Percentiles rank a stretch among this genome's conserved stretches.
Conservation (phyloP, 352 stramenopile species). For the Pythium dissotocum region DNA sequence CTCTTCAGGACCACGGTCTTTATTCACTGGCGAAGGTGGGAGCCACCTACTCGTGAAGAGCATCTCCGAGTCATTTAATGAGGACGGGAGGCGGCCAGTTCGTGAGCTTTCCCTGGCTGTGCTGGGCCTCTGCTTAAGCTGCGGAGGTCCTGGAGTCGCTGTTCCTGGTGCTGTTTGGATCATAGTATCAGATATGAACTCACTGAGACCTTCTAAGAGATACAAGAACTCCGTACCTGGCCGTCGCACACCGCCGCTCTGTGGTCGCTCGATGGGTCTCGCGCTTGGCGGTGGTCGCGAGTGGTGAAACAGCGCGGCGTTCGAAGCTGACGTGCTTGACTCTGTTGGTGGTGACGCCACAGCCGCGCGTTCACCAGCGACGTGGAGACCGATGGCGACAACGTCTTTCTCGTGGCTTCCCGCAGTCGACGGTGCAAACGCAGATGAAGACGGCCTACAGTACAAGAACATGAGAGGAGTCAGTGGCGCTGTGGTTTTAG, state of each 20-base stretch:
- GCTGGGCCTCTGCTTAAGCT: constrained; percentile 44
- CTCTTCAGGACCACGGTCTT: constrained; percentile 4
- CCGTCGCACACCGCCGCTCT: constrained; percentile 51
- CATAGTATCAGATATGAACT: neutral
- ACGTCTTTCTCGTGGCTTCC: constrained; percentile 7
- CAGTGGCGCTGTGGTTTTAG: neutral
- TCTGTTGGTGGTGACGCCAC: neutral
- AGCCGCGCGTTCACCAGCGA: neutral
- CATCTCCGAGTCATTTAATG: neutral
- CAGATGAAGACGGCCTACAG: neutral
- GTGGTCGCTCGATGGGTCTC: constrained; percentile 26
- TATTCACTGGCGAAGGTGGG: neutral
- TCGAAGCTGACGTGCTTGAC: neutral
- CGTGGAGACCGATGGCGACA: neutral
- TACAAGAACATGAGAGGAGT: neutral
- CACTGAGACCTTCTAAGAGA: neutral
- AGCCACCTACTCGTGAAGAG: neutral
- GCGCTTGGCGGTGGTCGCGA: constrained; percentile 7
- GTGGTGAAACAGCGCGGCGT: constrained; percentile 7
- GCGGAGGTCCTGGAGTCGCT: neutral
- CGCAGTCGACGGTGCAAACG: constrained; percentile 9
- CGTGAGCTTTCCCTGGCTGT: constrained; percentile 48
- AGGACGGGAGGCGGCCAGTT: neutral
- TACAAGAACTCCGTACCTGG: constrained; percentile 22
- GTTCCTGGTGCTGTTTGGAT: neutral